Base-by-base conservation (phyloP, 768 basidiomycete genomes). In the Dacryopinax spathularia region DNA sequence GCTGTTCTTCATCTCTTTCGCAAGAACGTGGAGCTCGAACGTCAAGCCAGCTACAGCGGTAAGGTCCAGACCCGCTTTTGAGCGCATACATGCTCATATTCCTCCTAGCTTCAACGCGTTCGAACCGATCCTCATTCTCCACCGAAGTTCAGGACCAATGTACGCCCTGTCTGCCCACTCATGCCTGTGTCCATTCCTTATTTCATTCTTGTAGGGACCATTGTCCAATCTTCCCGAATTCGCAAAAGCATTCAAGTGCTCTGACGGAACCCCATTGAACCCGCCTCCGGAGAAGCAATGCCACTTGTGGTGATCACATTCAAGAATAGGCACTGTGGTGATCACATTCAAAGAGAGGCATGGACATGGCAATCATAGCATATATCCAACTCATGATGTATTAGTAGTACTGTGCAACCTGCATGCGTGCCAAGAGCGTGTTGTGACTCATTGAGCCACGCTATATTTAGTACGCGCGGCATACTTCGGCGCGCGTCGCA, bases 1-100 rank as follows among this genome's bases (percentile, higher is more conserved):
- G 77, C 75, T 97, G 31, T 97, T 97, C 77, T 97, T 96, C 78
- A 83, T 97, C 63, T 82, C 90, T 1, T 94, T 89, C 70, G 93
- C 83, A 15, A 82, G 88, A 29, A 84, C 88, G n/a, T 95, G 91
- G 91, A 90, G 86, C 0, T 80, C 83, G 70, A 84, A 84, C 68
- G 88, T 86, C 74, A 90, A 87, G 66, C 82, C 89, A 27, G 86
- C 83, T 43, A 82, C 87, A 29, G 87, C 87, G 27, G 87, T 89
- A 67, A 66, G 83, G 77, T 5, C 34, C 27, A 15, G 25, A 16
- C 16, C 18, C 36, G 31, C 44, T 56, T 25, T 15, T 34, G 56
- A 62, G 13, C 44, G 10, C 18, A 56, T 16, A n/a, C 41, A 22
- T 39, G 29, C 22, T 43, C 13, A 12, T 22, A 59, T 34, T 25